These are phyloP conservation scores for Fusarium sp. DNA, from an alignment of 2,329 filamentous ascomycete genomes.

Conservation along the genomic window DNA sequence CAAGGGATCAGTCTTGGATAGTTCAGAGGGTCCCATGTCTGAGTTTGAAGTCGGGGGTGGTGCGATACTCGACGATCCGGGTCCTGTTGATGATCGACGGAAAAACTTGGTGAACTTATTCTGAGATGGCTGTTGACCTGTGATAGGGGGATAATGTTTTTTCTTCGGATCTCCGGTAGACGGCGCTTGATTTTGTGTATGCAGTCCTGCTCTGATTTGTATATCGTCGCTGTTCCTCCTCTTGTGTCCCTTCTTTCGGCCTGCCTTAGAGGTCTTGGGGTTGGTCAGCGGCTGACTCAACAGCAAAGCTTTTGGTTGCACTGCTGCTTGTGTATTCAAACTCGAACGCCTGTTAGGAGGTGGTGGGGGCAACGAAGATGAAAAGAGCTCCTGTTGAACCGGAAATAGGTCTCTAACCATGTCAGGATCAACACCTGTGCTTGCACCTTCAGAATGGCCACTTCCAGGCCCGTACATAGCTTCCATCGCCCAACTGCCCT, in stretches of 20 bases:
- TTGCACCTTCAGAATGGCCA: conserved; percentile 40
- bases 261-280: conserved; percentile 33
- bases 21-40: conserved; percentile 27
- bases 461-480: conserved; percentile 59
- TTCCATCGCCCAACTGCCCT: conserved; percentile 61
- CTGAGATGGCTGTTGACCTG: conserved; percentile 59
- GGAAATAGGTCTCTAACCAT: conserved; percentile 63
- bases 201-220: conserved; percentile 45
- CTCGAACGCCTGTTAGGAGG: conserved; percentile 68
- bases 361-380: conserved; percentile 58
- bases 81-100: conserved; percentile 61
- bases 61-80: conserved; percentile 36
- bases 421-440: conserved; percentile 52
- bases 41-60: conserved; percentile 23
- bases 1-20: conserved; percentile 26
- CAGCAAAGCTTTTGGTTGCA: conserved; percentile 33
- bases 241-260: conserved; percentile 36
- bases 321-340: conserved; percentile 62
- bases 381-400: conserved; percentile 56
- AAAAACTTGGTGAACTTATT: conserved; percentile 65
- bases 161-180: conserved; percentile 52
- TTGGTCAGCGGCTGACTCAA: conserved; percentile 39
- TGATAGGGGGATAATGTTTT: conserved; percentile 65
- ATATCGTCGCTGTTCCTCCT: conserved; percentile 52
- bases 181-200: conserved; percentile 45